phyloP scores from a whole-genome alignment of 2,329 filamentous ascomycete genomes.

The Colletotrichum filicis region DNA sequence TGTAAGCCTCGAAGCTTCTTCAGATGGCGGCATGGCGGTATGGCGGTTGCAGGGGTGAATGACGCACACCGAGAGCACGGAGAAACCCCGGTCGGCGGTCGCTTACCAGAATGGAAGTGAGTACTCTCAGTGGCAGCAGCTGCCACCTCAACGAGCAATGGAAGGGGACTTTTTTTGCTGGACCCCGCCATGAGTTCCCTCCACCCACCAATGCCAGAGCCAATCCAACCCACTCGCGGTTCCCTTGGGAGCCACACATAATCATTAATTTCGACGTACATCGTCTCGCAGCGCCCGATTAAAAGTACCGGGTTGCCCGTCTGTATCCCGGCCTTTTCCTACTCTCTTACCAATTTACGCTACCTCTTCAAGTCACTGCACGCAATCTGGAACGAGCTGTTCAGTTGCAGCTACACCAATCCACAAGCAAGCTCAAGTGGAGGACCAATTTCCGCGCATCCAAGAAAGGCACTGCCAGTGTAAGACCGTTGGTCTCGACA shows the following conservation, averaged over 20 bases:
- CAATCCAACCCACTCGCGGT: constrained; percentile 10
- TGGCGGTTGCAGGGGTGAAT: constrained; percentile 13
- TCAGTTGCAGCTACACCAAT: background rate
- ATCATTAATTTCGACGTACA: constrained; percentile 30
- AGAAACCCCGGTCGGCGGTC: constrained; percentile 26
- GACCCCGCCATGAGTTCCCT: constrained; percentile 14
- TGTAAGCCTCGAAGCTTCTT: constrained; percentile 19
- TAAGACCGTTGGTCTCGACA: background rate
- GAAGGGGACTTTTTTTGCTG: constrained; percentile 4
- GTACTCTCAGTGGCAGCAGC: too few relatives aligned
- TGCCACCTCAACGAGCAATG: background rate
- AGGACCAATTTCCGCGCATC: background rate
- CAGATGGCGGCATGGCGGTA: background rate
- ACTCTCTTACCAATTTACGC: background rate
- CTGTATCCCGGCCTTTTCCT: background rate
- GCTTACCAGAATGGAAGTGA: background rate
- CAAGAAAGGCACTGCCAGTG: background rate
- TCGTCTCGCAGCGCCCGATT: constrained; percentile 20
- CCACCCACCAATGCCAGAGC: constrained; percentile 26
- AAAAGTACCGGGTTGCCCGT: constrained; percentile 8
- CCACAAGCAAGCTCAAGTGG: background rate
- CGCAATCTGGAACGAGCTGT: background rate
- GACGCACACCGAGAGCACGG: constrained; percentile 32
- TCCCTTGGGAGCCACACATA: constrained; percentile 29
- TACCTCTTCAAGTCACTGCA: background rate